Conservation (phyloP, 306 rosid species). For the Styphnolobium japonicum region DNA sequence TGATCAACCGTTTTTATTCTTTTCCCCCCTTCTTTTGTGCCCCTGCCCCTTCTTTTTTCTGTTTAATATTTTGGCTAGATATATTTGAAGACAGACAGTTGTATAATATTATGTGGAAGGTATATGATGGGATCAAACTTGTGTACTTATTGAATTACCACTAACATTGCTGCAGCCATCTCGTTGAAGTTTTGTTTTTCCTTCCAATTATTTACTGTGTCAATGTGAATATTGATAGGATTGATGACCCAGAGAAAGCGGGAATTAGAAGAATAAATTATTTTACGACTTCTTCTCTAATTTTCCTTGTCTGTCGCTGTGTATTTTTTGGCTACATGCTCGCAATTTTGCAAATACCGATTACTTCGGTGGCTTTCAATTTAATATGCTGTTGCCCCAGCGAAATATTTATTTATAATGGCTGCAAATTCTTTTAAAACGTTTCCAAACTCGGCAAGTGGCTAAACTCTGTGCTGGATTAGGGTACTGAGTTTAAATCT, state of each 20-base stretch:
- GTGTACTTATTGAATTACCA: neutral
- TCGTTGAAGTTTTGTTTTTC: neutral
- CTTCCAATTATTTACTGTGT: neutral
- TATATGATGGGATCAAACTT: constrained; percentile 20
- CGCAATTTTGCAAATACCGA: neutral
- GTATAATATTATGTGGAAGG: constrained; percentile 48
- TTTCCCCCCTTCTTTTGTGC: neutral
- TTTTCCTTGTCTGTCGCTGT: too few relatives aligned
- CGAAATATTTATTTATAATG: neutral
- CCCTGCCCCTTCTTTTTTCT: neutral
- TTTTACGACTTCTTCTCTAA: neutral
- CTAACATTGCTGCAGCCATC: neutral
- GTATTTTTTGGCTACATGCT: too few relatives aligned
- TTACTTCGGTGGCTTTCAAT: neutral
- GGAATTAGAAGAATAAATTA: neutral
- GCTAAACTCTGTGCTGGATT: neutral
- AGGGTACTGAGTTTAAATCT: neutral
- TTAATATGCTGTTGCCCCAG: neutral
- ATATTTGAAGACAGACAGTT: constrained; percentile 36
- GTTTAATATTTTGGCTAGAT: constrained; percentile 23
- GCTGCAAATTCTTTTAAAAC: neutral
- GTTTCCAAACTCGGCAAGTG: neutral
- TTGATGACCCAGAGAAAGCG: neutral
- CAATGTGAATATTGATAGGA: constrained; percentile 5
- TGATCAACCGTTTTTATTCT: constrained; percentile 34